Conservation (phyloP, 1,139 yeast genomes). For the Saccharomyces hybrid region DNA sequence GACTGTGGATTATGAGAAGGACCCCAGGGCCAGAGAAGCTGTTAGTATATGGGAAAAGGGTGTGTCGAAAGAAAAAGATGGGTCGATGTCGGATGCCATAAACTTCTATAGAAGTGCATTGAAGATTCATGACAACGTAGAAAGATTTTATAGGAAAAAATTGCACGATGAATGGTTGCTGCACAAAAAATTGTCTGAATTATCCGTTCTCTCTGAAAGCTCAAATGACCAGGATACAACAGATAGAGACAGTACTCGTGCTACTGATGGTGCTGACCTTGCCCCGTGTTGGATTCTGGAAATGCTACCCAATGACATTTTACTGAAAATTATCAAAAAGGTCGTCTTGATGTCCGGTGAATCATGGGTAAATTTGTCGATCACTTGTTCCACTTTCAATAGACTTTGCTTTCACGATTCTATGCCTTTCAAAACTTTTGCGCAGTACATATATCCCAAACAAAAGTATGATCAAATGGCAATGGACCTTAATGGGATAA, state of each 20-base stretch:
- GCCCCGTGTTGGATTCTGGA: constrained; percentile 49
- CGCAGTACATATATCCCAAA: constrained; percentile 46
- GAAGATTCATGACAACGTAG: constrained; percentile 58
- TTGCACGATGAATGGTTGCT: constrained; percentile 29
- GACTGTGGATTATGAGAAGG: constrained; percentile 1
- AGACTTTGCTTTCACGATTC: constrained; percentile 51
- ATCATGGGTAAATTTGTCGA: constrained; percentile 58
- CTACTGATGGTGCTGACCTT: constrained; percentile 23
- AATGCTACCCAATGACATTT: constrained; percentile 56
- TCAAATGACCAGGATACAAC: constrained; percentile 17
- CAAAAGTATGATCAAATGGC: constrained; percentile 47
- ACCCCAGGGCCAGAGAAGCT: constrained; percentile 35
- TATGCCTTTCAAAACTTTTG: constrained; percentile 49
- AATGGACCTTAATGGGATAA: constrained; percentile 34
- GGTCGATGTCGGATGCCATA: constrained; percentile 76
- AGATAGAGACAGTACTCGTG: constrained; percentile 35
- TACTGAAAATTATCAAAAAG: constrained; percentile 46
- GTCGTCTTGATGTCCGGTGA: constrained; percentile 49
- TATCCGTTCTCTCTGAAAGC: constrained; percentile 6
- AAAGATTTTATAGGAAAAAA: constrained; percentile 55
- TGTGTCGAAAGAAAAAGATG: constrained; percentile 61
- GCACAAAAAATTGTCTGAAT: constrained; percentile 15
- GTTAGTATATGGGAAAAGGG: constrained; percentile 61
- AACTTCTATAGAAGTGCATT: constrained; percentile 65
- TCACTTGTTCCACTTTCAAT: constrained; percentile 56